Base-by-base conservation (phyloP, 257 asterid genomes). In the Coffea canephora region DNA sequence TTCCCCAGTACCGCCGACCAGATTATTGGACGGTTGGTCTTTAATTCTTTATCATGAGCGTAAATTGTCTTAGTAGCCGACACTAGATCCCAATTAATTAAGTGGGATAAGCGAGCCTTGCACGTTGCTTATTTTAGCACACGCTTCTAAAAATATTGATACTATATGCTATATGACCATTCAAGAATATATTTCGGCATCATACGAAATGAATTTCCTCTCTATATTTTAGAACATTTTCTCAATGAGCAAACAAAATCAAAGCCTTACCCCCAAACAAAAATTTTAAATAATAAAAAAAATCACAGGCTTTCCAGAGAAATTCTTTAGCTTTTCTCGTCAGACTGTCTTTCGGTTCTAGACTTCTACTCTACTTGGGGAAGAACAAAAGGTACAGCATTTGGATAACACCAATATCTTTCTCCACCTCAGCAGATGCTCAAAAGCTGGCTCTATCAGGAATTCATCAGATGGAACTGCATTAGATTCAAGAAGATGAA, bases 1-100 rank as follows among this genome's bases (percentile, higher is more conserved):
- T 82, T 65, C 78, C 75, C 49, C 78, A 8, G 50, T 69, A 74
- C 74, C 68, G 78, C 87, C 87, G 79, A 86, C 89, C 84, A 77
- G 49, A 27, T 68, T 48, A 13, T 79, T 71, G 71, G 71, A 71
- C 74, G 45, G 43, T 49, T 45, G 76, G 70, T 39, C 34, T 9
- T 31, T 31, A 31, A 31, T 31, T 31, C 34, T 31, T 16, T 25
- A 75, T 68, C 13, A 54, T 21, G 48, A 65, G 6, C 73, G 48
- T 31, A 19, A 69, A 34, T 72, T 46, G 54, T 25, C 68, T 25
- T 5, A 48, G 41, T 50, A 21, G 43, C 69, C 67, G 46, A 65
- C 74, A 36, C 39, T 23, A 39, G 75, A 74, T 80, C 68, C 78
- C 66, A 31, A 31, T 31, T 23, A 21, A 23, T 31, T 67, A 67